Conservation (phyloP, 805 yeast species). For the Hanseniaspora lindneri region DNA sequence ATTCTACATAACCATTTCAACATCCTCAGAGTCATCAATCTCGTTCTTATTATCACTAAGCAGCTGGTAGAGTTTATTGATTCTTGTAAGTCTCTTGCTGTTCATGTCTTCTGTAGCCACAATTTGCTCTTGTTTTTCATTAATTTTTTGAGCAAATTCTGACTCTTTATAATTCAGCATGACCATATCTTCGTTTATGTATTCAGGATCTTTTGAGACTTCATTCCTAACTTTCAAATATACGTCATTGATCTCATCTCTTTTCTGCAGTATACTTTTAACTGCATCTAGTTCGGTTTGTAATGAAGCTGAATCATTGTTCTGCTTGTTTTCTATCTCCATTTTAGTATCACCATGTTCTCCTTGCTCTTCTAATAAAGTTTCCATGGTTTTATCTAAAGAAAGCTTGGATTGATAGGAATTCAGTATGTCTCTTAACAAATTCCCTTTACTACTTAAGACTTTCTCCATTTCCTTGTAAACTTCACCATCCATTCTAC, state of each 20-base stretch:
- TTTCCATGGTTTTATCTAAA: neutral
- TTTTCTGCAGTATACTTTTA: slow-evolving; percentile 2
- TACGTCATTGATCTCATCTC: slow-evolving; percentile 5
- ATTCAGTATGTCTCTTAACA: neutral
- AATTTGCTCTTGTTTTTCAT: neutral
- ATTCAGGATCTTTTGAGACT: neutral
- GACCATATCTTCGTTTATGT: neutral
- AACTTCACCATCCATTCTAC: neutral
- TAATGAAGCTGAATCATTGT: no score
- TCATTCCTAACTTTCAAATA: neutral
- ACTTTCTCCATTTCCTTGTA: neutral
- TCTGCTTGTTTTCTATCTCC: neutral
- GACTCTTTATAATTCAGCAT: neutral
- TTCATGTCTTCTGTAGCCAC: neutral
- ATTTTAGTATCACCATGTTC: neutral
- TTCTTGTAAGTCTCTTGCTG: neutral
- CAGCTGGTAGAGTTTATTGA: neutral
- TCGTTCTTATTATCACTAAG: neutral
- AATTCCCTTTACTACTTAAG: neutral
- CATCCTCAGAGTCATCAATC: neutral
- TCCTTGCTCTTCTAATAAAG: neutral
- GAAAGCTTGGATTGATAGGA: neutral
- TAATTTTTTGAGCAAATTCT: neutral
- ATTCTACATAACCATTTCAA: neutral
- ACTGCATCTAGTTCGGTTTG: neutral